Percentiles rank a stretch among this genome's conserved stretches.
Evolutionary conservation across 2,329 filamentous ascomycete genomes (phyloP).

Genomic region (Eutypella sp.): DNA sequence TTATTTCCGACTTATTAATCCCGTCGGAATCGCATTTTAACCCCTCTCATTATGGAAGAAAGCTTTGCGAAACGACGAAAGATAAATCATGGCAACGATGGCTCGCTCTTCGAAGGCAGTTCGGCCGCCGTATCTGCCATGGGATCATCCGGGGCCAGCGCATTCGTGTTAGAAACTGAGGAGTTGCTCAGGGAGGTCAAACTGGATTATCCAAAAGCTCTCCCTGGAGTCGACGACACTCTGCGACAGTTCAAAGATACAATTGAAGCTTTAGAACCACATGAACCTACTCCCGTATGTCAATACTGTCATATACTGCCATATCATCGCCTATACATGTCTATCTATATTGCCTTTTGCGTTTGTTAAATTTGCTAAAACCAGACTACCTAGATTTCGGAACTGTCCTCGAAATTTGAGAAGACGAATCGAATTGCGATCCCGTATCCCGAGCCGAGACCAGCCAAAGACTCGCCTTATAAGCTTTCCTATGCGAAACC

Average conservation of each 20-base stretch:
- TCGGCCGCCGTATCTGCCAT: slow-evolving; percentile 37
- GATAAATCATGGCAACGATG: slow-evolving; percentile 33
- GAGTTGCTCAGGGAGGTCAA: slow-evolving; percentile 53
- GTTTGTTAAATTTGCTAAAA: no score
- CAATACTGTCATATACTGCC: no score
- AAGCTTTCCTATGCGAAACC: slow-evolving; percentile 76
- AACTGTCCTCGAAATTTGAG: slow-evolving; percentile 64
- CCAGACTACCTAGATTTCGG: slow-evolving; percentile 48
- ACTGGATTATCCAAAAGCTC: slow-evolving; percentile 45
- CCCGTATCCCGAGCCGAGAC: slow-evolving; percentile 79
- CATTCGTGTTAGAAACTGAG: slow-evolving; percentile 55
- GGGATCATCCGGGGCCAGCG: slow-evolving; percentile 36
- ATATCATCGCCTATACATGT: no score
- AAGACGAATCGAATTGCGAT: slow-evolving; percentile 65
- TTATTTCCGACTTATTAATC: no score
- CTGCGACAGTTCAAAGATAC: slow-evolving; percentile 48
- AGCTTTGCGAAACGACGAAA: slow-evolving; percentile 44
- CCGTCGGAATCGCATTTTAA: no score
- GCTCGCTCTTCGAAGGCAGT: slow-evolving; percentile 34
- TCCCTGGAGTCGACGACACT: slow-evolving; percentile 44
- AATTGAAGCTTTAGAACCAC: slow-evolving; percentile 46
- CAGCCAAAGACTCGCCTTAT: slow-evolving; percentile 71
- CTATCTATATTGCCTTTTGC: no score
- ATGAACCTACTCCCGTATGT: slow-evolving; percentile 47
- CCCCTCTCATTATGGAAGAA: slow-evolving; percentile 35